A percentile compares a stretch with the other conserved stretches of the same genome.
Evolutionary conservation across 129 eudicot genomes (phyloP).

Genomic region (Oenanthe sinensis): DNA sequence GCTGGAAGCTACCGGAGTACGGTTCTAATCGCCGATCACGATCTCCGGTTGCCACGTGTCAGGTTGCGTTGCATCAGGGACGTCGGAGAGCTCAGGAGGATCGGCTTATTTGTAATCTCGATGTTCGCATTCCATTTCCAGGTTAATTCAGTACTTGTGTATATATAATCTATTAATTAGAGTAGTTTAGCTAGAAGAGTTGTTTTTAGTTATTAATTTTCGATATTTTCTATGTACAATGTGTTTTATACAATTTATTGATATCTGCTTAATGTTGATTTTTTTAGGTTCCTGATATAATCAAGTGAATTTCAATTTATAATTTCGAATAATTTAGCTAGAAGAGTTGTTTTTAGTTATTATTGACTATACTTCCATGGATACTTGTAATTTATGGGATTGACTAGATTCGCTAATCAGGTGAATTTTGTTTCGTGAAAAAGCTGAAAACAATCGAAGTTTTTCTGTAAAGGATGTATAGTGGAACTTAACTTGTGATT

Average conservation of each 20-base stretch:
- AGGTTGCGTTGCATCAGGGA: constrained; percentile 70
- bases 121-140: constrained; percentile 82
- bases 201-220: not conserved
- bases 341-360: not conserved
- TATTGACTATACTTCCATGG: too few species aligned
- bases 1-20: constrained; percentile 57
- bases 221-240: not conserved
- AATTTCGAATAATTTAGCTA: not conserved
- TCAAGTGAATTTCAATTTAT: not conserved
- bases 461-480: too few species aligned
- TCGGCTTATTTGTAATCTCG: constrained; percentile 64
- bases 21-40: constrained; percentile 11
- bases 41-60: constrained; percentile 46
- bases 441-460: not conserved
- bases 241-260: too few species aligned
- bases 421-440: not conserved
- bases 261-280: not conserved
- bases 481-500: not conserved
- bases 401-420: not conserved
- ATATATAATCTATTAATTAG: not conserved
- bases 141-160: constrained; percentile 24
- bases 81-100: constrained; percentile 76
- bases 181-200: not conserved
- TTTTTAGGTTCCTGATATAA: not conserved
- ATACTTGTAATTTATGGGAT: not conserved